Evolutionary conservation across 2,329 filamentous ascomycete genomes (phyloP).

Genomic region (Sporothrix mexicana): DNA sequence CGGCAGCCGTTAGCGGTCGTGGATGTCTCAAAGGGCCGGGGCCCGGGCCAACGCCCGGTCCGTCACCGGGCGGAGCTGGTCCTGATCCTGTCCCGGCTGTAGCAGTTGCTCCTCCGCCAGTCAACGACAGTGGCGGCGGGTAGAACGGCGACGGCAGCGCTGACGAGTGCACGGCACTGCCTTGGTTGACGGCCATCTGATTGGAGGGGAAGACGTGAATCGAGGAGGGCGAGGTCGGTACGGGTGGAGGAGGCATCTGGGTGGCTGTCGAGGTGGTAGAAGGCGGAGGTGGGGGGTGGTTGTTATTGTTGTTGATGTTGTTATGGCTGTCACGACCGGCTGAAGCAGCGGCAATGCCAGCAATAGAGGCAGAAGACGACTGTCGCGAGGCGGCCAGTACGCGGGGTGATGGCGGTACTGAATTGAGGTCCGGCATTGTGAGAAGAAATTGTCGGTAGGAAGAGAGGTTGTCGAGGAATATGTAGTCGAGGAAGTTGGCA

Average conservation of each 20-base stretch:
- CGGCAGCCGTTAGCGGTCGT: conserved; percentile 82
- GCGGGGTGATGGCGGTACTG: conserved; percentile 58
- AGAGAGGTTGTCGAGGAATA: background rate
- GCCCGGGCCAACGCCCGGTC: conserved; percentile 58
- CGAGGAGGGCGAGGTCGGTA: conserved; percentile 51
- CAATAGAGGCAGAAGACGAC: conserved; percentile 45
- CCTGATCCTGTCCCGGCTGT: background rate
- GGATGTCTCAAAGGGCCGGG: conserved; percentile 84
- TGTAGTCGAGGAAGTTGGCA: background rate
- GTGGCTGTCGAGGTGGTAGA: background rate
- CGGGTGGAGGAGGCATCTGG: conserved; percentile 51
- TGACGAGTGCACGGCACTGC: conserved; percentile 41
- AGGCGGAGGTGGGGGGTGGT: background rate
- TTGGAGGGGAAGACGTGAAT: conserved; percentile 65
- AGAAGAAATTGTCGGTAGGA: background rate
- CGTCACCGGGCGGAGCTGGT: conserved; percentile 43
- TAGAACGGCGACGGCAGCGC: conserved; percentile 46
- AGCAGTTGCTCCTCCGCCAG: conserved; percentile 28
- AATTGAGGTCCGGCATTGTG: conserved; percentile 62
- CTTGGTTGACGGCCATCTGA: conserved; percentile 56
- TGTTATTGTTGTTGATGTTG: conserved; percentile 1
- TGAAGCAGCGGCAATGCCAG: conserved; percentile 36
- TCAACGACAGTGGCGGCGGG: conserved; percentile 39
- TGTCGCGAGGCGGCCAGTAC: conserved; percentile 52
- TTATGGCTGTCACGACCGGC: background rate